phyloP scores from a whole-genome alignment of 257 asterid species.

The Nicotiana tabacum region DNA sequence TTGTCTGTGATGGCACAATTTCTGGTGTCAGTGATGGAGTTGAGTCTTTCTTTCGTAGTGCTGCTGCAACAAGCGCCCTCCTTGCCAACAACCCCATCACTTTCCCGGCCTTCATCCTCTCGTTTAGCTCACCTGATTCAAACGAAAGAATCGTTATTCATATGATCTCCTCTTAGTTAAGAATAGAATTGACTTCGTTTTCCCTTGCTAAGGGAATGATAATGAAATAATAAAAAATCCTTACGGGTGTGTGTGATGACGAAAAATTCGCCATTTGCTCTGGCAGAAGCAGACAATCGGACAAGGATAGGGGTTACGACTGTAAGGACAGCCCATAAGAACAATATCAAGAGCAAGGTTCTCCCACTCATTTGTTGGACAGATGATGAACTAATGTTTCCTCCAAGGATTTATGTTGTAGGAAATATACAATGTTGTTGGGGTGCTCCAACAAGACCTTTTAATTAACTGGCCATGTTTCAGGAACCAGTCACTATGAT shows the following conservation, averaged over 20 bases:
- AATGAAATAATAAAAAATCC: not conserved
- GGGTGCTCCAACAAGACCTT: conserved; percentile 14
- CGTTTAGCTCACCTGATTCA: conserved; percentile 29
- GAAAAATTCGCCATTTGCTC: conserved; percentile 18
- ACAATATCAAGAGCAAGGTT: conserved; percentile 48
- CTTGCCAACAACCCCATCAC: conserved; percentile 34
- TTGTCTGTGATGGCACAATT: not conserved
- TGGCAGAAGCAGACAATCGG: conserved; percentile 63
- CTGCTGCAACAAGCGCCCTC: conserved; percentile 44
- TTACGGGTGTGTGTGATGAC: conserved; percentile 27
- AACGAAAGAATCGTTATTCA: not conserved
- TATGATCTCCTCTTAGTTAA: not conserved
- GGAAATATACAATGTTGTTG: not conserved
- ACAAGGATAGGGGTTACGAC: conserved; percentile 64
- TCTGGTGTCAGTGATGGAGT: conserved; percentile 21
- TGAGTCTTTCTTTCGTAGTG: conserved; percentile 6
- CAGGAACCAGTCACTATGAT: conserved; percentile 20
- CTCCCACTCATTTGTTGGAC: conserved; percentile 58
- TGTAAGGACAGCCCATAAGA: conserved; percentile 73
- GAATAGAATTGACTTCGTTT: not conserved
- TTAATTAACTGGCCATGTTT: conserved; percentile 60
- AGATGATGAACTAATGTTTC: conserved; percentile 15
- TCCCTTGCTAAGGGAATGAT: not conserved
- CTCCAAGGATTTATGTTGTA: conserved; percentile 11
- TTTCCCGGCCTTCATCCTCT: conserved; percentile 5